A percentile compares a stretch with the other conserved stretches of the same genome.
Evolutionary conservation across 1,284 basidiomycete species (phyloP).

Genomic region (Ganoderma lucidum): DNA sequence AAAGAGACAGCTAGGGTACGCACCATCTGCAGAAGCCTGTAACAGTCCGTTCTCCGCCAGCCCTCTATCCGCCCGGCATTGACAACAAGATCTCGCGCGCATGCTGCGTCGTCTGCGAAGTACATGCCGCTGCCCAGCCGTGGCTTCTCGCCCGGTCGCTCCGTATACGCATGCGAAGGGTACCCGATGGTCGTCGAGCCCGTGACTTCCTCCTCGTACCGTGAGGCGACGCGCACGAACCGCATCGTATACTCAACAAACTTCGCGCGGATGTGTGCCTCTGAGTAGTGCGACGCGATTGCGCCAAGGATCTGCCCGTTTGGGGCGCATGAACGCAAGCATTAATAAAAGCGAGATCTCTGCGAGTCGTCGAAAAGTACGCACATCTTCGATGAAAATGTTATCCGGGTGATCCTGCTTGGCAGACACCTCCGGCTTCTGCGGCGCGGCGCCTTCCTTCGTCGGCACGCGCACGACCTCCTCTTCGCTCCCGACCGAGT

Average conservation of each 20-base stretch:
- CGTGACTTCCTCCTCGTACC: constrained; percentile 79
- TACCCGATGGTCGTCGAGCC: constrained; percentile 74
- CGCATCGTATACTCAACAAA: constrained; percentile 81
- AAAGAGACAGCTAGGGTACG: constrained; percentile 25
- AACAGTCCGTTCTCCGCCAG: constrained; percentile 77
- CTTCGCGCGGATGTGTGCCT: constrained; percentile 78
- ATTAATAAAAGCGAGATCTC: not conserved
- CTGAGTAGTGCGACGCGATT: constrained; percentile 80
- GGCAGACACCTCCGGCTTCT: constrained; percentile 57
- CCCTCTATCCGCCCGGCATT: constrained; percentile 83
- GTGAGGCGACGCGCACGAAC: constrained; percentile 79
- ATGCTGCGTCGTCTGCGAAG: constrained; percentile 69
- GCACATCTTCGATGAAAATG: constrained; percentile 91
- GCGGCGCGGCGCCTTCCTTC: constrained; percentile 42
- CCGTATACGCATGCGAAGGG: constrained; percentile 53
- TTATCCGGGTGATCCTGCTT: constrained; percentile 80
- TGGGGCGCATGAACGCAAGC: not conserved
- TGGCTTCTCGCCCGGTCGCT: constrained; percentile 46
- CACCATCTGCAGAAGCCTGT: constrained; percentile 68
- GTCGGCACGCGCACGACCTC: constrained; percentile 57
- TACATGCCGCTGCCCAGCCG: constrained; percentile 74
- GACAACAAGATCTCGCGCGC: constrained; percentile 66
- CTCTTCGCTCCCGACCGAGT: constrained; percentile 66
- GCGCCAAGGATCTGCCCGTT: constrained; percentile 67
- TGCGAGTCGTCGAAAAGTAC: constrained; percentile 40